Conservation (phyloP, 352 stramenopile genomes). For the Hyaloperonospora arabidopsidis region DNA sequence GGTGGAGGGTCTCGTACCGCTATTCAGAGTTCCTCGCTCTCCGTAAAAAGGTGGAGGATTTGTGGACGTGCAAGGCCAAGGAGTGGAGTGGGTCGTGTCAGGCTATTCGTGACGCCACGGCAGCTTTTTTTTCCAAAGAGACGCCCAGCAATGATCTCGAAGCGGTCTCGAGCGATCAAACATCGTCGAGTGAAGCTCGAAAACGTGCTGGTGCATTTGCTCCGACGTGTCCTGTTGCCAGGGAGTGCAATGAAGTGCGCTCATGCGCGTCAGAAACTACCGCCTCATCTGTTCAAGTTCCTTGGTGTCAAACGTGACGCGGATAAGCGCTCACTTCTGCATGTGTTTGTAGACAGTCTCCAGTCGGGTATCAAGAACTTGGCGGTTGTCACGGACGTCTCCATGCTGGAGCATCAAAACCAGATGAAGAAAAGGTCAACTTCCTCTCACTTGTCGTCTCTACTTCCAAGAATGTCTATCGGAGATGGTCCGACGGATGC, state of each 20-base stretch:
- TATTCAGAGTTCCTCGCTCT: conserved; percentile 61
- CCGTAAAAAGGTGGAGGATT: conserved; percentile 37
- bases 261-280: conserved; percentile 38
- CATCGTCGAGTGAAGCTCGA: conserved; percentile 53
- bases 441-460: conserved; percentile 19
- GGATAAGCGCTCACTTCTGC: conserved; percentile 53
- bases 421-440: conserved; percentile 28
- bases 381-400: conserved; percentile 17
- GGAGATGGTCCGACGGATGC: conserved; percentile 7
- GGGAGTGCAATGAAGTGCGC: conserved; percentile 66
- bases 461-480: conserved; percentile 6
- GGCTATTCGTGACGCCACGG: conserved; percentile 55
- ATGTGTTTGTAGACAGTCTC: conserved; percentile 66
- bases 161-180: conserved; percentile 23
- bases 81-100: conserved; percentile 63
- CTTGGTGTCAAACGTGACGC: conserved; percentile 41
- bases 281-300: conserved; percentile 50
- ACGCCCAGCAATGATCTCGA: conserved; percentile 35
- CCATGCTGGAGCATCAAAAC: conserved; percentile 24
- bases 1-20: conserved; percentile 48
- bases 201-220: conserved; percentile 53
- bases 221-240: conserved; percentile 55
- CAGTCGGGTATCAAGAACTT: conserved; percentile 30
- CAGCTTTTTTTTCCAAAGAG: conserved; percentile 56
- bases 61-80: conserved; percentile 43